A percentile compares a stretch with the other conserved stretches of the same genome.
Evolutionary conservation across 1,139 yeast species (phyloP).

Genomic region (Candida sanyaensis): DNA sequence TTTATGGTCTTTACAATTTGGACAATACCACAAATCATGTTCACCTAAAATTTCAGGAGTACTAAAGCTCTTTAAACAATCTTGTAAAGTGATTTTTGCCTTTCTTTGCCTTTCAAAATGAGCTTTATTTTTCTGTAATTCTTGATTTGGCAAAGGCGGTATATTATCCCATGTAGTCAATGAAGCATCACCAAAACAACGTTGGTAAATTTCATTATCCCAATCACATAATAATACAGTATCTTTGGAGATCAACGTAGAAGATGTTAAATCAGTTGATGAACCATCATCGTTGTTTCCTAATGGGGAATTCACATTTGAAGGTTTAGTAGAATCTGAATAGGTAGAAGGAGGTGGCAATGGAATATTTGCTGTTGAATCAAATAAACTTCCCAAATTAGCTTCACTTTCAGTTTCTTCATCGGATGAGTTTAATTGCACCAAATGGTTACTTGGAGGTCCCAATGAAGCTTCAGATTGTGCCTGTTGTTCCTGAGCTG

Average conservation of each 20-base stretch:
- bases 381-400: conserved; percentile 28
- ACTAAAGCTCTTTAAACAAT: conserved; percentile 76
- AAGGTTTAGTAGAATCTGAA: conserved; percentile 23
- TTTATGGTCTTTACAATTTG: conserved; percentile 82
- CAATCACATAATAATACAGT: conserved; percentile 75
- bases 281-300: conserved; percentile 13
- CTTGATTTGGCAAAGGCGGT: conserved; percentile 50
- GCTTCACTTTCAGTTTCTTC: conserved; percentile 22
- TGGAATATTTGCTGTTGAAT: conserved; percentile 26
- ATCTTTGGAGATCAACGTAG: conserved; percentile 27
- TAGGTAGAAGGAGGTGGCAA: conserved; percentile 19
- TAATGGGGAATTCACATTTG: conserved; percentile 25
- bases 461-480: not conserved
- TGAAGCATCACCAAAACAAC: conserved; percentile 49
- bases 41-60: conserved; percentile 85
- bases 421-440: conserved; percentile 16
- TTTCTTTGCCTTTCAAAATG: conserved; percentile 40
- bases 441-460: conserved; percentile 2
- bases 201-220: conserved; percentile 49
- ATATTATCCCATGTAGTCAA: conserved; percentile 58
- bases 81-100: conserved; percentile 63
- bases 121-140: conserved; percentile 49
- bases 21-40: conserved; percentile 94
- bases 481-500: conserved; percentile 3
- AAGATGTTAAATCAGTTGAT: conserved; percentile 6